Conservation (phyloP, 305 asterid genomes). For the Fraxinus sp. region DNA sequence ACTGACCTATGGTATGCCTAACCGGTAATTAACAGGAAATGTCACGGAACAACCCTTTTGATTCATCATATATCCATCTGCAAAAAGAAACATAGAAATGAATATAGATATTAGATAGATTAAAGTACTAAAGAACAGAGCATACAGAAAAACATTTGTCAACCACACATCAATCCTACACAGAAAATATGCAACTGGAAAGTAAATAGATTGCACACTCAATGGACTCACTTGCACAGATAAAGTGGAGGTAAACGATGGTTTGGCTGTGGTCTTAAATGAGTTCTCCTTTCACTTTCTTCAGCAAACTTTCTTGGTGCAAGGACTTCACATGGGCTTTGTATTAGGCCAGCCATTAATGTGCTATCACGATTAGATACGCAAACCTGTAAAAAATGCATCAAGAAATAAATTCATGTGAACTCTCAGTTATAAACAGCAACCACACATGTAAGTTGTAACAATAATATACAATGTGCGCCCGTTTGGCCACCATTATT, state of each 20-base stretch:
- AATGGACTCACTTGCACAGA: conserved; percentile 80
- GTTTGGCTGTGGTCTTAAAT: conserved; percentile 35
- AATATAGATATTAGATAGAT: background rate
- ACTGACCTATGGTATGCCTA: conserved; percentile 29
- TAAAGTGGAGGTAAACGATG: conserved; percentile 59
- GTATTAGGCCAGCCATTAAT: conserved; percentile 68
- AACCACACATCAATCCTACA: background rate
- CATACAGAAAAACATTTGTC: background rate
- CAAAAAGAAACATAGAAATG: conserved; percentile 21
- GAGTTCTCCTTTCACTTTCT: conserved; percentile 68
- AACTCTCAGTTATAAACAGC: background rate
- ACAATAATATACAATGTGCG: background rate
- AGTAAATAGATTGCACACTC: conserved; percentile 15
- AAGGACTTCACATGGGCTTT: conserved; percentile 82
- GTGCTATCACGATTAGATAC: conserved; percentile 63
- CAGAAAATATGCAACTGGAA: conserved; percentile 13
- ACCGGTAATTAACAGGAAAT: conserved; percentile 52
- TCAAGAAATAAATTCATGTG: background rate
- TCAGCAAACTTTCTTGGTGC: conserved; percentile 73
- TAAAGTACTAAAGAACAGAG: background rate
- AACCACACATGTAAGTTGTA: background rate
- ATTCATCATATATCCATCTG: conserved; percentile 98
- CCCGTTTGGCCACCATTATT: background rate
- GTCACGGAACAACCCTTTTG: conserved; percentile 82
- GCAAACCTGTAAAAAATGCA: conserved; percentile 60